Evolutionary conservation across 2,329 filamentous ascomycete species (phyloP), one percentile per base, ranked within the genome.

Genomic region (Penicillium sp.): DNA sequence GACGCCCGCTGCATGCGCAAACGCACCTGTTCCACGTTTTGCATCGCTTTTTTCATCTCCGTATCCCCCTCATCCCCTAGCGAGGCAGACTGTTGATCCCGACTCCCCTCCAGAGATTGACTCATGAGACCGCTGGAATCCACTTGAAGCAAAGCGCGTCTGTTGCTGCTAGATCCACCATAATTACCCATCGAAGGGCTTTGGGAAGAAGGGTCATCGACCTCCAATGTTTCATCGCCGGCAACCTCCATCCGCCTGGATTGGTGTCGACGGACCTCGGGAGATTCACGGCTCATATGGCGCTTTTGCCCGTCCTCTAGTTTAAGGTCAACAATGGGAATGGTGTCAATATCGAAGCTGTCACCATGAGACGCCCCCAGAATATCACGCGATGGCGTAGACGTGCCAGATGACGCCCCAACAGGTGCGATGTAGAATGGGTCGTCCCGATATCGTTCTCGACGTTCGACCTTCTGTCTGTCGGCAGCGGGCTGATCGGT

Each of bases 301-400:
- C 34, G 15, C 26, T 47, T 18, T 17, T 39, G 29, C 46, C 80
- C 69, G 53, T 81, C 82, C 26, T 87, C 86, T 7, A 97, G 81
- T 55, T 95, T 87, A 40, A 99, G 80, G 68, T 96, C 86, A 85
- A 99, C 94, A 64, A 99, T 93, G 2, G 94, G 94, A 63, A 99
- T 99, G 2, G 90, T 84, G 71, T 99, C 94, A 36, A 99, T 87
- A 67, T 99, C 93, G 7, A 97, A 77, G 37, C 89, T 88, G 2
- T 87, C 85, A 2, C 86, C 87, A 66, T 93, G 92, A 51, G 84
- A 85, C 51, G 80, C 85, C 52, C 84, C 81, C 3, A 89, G 77
- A 51, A 94, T 90, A 58, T 84, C 89, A 65, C 93, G 89, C 43
- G 94, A 86, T 0, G 90, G 90, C 1, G 89, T 93, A 0, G 88